phyloP scores from a whole-genome alignment of 148 eudicot genomes.

The Fagopyrum esculentum region DNA sequence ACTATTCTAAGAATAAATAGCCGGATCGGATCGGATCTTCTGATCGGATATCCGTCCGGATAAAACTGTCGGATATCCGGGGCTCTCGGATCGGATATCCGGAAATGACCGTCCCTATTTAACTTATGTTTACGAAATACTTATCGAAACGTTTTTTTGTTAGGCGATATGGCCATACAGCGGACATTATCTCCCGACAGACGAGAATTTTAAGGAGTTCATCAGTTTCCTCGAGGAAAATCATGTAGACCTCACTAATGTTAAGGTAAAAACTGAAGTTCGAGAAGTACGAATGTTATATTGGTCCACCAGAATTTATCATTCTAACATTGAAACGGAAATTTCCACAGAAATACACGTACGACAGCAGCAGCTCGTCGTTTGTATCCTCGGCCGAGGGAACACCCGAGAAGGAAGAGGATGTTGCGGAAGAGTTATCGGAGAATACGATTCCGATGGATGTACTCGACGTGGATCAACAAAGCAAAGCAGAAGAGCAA shows the following conservation, averaged over 20 bases:
- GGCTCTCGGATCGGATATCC: no score
- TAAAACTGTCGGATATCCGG: no score
- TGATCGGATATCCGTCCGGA: no score
- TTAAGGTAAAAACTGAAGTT: slow-evolving; percentile 46
- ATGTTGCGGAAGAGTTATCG: slow-evolving; percentile 21
- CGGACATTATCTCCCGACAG: slow-evolving; percentile 90
- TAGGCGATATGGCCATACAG: slow-evolving; percentile 97
- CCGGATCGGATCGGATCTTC: no score
- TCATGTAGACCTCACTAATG: slow-evolving; percentile 62
- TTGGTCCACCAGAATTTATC: no score
- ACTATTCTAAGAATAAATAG: no score
- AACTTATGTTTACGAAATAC: background rate
- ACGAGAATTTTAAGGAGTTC: slow-evolving; percentile 82
- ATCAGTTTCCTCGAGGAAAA: slow-evolving; percentile 71
- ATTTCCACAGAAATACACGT: slow-evolving; percentile 50
- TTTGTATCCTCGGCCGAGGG: slow-evolving; percentile 25
- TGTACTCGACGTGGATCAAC: background rate
- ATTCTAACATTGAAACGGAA: background rate
- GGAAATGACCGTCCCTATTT: no score
- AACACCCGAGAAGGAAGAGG: slow-evolving; percentile 35
- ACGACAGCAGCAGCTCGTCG: slow-evolving; percentile 20
- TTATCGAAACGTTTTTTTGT: background rate
- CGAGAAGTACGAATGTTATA: background rate
- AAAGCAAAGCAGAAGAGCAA: slow-evolving; percentile 6
- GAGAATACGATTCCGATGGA: background rate